phyloP scores from a whole-genome alignment of 1,284 basidiomycete genomes.

The Fomitopsis betulina region DNA sequence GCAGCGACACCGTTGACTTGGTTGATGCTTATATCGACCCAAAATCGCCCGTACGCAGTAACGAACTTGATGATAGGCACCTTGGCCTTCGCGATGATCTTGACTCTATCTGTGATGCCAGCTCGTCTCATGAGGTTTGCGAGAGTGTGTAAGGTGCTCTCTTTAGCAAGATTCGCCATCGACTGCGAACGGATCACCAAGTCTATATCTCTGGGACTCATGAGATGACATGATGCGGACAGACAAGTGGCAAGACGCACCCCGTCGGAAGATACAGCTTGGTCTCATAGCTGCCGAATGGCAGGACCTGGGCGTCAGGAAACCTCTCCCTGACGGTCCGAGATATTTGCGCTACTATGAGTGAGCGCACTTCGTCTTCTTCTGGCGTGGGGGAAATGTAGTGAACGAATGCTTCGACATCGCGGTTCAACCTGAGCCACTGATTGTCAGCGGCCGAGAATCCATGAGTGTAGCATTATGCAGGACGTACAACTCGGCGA shows the following conservation, averaged over 20 bases:
- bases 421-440: conserved; percentile 65
- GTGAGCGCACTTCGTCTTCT: conserved; percentile 82
- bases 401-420: conserved; percentile 80
- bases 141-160: conserved; percentile 54
- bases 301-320: conserved; percentile 77
- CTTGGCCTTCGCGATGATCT: conserved; percentile 85
- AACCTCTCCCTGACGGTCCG: conserved; percentile 63
- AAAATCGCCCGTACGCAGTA: conserved; percentile 71
- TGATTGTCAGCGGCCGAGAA: conserved; percentile 1
- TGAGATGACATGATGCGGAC: background rate
- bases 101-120: conserved; percentile 64
- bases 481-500: conserved; percentile 69
- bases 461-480: conserved; percentile 1
- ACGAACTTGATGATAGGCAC: conserved; percentile 95
- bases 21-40: conserved; percentile 90
- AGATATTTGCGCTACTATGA: conserved; percentile 75
- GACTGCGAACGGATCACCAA: conserved; percentile 64
- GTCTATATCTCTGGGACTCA: conserved; percentile 62
- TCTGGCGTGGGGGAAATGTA: conserved; percentile 86
- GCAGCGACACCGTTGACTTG: conserved; percentile 83
- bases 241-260: conserved; percentile 41
- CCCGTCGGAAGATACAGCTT: conserved; percentile 92
- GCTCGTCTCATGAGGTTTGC: conserved; percentile 62
- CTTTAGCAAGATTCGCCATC: conserved; percentile 60
- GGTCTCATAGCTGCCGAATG: conserved; percentile 94